These are phyloP conservation scores for Endothia cerciana DNA, from an alignment of 2,329 filamentous ascomycete genomes.

Conservation along the genomic window DNA sequence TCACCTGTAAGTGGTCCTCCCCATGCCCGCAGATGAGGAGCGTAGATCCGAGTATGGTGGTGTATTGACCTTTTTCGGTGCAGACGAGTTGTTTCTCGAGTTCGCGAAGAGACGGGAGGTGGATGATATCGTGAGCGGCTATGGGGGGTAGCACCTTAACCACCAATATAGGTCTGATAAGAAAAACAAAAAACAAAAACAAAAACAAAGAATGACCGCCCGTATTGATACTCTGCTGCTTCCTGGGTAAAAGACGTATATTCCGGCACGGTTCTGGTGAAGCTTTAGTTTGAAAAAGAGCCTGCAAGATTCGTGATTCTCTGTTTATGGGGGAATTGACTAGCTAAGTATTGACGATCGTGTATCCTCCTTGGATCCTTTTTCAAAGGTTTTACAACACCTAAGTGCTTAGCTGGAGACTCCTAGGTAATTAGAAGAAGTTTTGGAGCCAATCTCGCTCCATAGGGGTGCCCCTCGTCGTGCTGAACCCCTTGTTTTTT, in stretches of 20 bases:
- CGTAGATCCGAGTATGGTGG: neutral
- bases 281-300: neutral
- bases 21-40: neutral
- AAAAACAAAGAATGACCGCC: neutral
- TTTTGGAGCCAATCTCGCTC: no score
- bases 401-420: no score
- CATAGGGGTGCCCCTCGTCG: no score
- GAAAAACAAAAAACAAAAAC: no score
- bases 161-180: neutral
- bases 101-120: slow-evolving; percentile 41
- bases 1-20: slow-evolving; percentile 39
- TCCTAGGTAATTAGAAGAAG: no score
- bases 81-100: slow-evolving; percentile 41
- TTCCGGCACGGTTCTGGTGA: neutral
- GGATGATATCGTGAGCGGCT: slow-evolving; percentile 35
- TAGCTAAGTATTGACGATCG: no score
- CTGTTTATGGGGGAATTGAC: no score
- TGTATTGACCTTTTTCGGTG: slow-evolving; percentile 10
- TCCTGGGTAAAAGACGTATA: neutral
- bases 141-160: slow-evolving; percentile 15
- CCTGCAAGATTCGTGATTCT: no score
- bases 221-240: neutral
- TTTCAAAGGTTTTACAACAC: no score
- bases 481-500: no score
- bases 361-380: no score